phyloP scores from a whole-genome alignment of 495 filamentous ascomycete species.

The Alectoria sarmentosa region DNA sequence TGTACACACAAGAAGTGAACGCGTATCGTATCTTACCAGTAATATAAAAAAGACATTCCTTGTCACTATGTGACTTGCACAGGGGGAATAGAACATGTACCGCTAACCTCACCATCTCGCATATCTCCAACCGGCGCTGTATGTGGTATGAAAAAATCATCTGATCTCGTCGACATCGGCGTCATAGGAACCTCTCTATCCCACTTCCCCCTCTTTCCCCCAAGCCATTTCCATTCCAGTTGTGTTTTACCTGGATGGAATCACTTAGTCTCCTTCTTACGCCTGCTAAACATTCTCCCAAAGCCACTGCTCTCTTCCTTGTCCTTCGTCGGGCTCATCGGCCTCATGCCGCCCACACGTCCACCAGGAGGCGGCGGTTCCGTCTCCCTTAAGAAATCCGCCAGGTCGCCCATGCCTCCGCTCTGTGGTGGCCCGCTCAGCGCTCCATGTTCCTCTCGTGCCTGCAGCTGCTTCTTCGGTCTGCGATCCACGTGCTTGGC shows the following conservation, averaged over 20 bases:
- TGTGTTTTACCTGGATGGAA: neutral
- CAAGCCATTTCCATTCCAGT: neutral
- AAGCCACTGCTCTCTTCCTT: conserved; percentile 18
- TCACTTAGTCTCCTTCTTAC: conserved; percentile 13
- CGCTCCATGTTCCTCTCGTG: conserved; percentile 32
- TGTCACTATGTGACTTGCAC: neutral
- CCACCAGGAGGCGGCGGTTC: conserved; percentile 53
- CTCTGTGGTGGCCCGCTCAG: conserved; percentile 25
- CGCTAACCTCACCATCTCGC: neutral
- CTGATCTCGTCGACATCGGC: neutral
- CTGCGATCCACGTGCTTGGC: conserved; percentile 35
- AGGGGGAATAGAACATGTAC: neutral
- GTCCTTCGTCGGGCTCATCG: conserved; percentile 17
- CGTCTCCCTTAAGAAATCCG: conserved; percentile 71
- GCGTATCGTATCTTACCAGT: neutral
- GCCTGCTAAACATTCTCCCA: conserved; percentile 14
- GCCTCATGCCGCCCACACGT: conserved; percentile 10
- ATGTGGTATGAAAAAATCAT: neutral
- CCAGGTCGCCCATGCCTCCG: conserved; percentile 61
- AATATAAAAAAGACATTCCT: neutral
- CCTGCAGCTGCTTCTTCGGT: conserved; percentile 29
- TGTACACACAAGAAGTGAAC: no score
- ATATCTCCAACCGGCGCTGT: neutral
- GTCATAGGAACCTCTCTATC: neutral
- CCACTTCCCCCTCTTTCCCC: no score